Evolutionary conservation across 805 yeast genomes (phyloP).

Genomic region (Candida parachauliodes): DNA sequence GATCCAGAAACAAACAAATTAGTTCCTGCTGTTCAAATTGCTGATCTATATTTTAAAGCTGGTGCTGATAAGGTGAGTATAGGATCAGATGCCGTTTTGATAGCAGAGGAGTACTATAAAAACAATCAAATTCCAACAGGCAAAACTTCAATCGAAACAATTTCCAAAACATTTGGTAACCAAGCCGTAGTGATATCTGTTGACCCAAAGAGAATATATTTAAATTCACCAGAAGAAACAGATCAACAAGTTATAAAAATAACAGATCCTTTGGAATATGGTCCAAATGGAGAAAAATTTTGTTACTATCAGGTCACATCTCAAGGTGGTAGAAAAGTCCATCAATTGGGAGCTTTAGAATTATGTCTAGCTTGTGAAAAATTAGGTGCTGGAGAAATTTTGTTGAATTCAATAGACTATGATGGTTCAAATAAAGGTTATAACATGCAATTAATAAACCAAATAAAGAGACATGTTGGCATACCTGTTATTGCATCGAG

Average conservation of each 20-base stretch:
- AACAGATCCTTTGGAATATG: slow-evolving; percentile 43
- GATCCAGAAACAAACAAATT: slow-evolving; percentile 75
- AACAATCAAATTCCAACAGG: slow-evolving; percentile 62
- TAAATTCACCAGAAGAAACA: slow-evolving; percentile 56
- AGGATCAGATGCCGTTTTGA: slow-evolving; percentile 94
- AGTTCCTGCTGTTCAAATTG: slow-evolving; percentile 86
- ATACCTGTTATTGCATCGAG: slow-evolving; percentile 97
- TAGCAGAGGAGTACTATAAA: slow-evolving; percentile 78
- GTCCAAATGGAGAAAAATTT: slow-evolving; percentile 85
- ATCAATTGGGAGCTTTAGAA: slow-evolving; percentile 88
- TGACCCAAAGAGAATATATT: slow-evolving; percentile 91
- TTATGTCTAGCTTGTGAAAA: slow-evolving; percentile 84
- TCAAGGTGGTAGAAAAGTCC: slow-evolving; percentile 88
- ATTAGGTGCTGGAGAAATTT: slow-evolving; percentile 93
- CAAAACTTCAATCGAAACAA: slow-evolving; percentile 85
- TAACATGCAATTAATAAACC: slow-evolving; percentile 79
- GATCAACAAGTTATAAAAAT: slow-evolving; percentile 65
- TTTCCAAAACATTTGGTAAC: slow-evolving; percentile 85
- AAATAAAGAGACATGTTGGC: slow-evolving; percentile 68
- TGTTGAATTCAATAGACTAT: slow-evolving; percentile 91
- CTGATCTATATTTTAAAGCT: slow-evolving; percentile 84
- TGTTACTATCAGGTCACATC: slow-evolving; percentile 96
- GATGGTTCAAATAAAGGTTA: slow-evolving; percentile 96
- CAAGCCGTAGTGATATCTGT: slow-evolving; percentile 98
- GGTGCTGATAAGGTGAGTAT: slow-evolving; percentile 98